Conservation (phyloP, 1,139 yeast species). For the Fermentozyma sake region DNA sequence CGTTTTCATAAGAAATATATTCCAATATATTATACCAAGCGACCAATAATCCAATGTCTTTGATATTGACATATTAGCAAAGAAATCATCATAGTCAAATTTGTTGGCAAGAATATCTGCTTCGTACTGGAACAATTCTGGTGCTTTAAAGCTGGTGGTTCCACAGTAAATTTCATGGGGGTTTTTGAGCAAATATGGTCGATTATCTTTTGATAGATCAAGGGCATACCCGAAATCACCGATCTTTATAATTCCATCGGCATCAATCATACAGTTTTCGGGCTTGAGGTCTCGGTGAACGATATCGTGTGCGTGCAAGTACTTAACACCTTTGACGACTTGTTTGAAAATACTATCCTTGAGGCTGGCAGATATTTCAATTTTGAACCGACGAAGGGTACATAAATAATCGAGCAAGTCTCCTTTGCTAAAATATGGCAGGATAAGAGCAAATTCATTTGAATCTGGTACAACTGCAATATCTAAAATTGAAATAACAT, state of each 20-base stretch:
- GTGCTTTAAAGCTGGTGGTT: conserved; percentile 53
- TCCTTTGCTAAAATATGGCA: conserved; percentile 45
- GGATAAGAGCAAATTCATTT: conserved; percentile 21
- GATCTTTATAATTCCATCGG: conserved; percentile 40
- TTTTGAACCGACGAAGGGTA: conserved; percentile 29
- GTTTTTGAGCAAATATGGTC: conserved; percentile 15
- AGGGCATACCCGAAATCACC: conserved; percentile 53
- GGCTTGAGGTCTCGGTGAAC: conserved; percentile 56
- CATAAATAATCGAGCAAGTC: conserved; percentile 44
- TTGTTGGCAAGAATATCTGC: conserved; percentile 7
- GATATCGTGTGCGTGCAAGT: conserved; percentile 38
- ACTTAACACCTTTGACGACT: conserved; percentile 41
- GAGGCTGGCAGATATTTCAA: conserved; percentile 25
- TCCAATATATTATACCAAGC: conserved; percentile 46
- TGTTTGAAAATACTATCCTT: conserved; percentile 48
- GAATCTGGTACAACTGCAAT: conserved; percentile 14
- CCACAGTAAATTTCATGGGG: conserved; percentile 37
- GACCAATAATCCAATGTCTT: conserved; percentile 47
- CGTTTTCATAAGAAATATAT: conserved; percentile 36
- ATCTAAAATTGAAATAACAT: conserved; percentile 28
- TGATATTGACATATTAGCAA: conserved; percentile 7
- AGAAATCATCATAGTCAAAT: conserved; percentile 5
- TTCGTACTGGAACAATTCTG: conserved; percentile 41
- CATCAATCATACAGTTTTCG: conserved; percentile 47
- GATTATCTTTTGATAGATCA: conserved; percentile 19